phyloP scores from a whole-genome alignment of 306 rosid genomes.

The Rosa chinensis region DNA sequence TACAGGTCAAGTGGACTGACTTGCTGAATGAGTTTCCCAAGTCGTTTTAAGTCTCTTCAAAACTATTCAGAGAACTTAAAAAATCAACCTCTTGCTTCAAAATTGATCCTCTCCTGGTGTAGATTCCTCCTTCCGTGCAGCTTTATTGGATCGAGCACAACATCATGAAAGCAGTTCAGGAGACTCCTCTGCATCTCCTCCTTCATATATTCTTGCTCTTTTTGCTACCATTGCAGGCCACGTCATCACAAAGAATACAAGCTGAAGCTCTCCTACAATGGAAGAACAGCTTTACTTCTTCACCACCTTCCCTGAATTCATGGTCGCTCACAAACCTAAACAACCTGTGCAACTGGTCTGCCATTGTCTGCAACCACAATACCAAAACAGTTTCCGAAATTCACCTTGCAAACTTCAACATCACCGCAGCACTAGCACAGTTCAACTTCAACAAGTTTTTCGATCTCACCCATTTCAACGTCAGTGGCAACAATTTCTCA shows the following conservation, averaged over 20 bases:
- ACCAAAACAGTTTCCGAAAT: conserved; percentile 36
- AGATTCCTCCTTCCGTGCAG: neutral
- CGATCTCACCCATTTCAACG: conserved; percentile 48
- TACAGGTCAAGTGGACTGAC: too few species aligned
- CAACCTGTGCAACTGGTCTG: conserved; percentile 59
- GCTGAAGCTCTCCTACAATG: conserved; percentile 62
- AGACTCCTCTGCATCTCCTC: too few species aligned
- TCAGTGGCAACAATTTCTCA: conserved; percentile 35
- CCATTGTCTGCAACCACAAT: conserved; percentile 38
- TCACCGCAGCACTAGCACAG: conserved; percentile 41
- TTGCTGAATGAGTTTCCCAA: too few species aligned
- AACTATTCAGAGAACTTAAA: too few species aligned
- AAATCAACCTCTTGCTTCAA: neutral
- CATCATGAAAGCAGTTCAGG: too few species aligned
- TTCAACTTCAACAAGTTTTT: conserved; percentile 47
- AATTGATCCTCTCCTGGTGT: neutral
- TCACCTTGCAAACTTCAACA: conserved; percentile 38
- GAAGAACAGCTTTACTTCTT: conserved; percentile 45
- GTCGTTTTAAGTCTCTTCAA: too few species aligned
- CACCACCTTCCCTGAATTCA: conserved; percentile 40
- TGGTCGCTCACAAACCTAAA: conserved; percentile 50
- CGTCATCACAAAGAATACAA: conserved; percentile 37
- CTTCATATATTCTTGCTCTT: too few species aligned
- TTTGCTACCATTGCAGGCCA: neutral
- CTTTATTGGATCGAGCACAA: neutral